These are phyloP conservation scores for Candida krabiensis DNA, from an alignment of 805 yeast genomes.

Conservation along the genomic window DNA sequence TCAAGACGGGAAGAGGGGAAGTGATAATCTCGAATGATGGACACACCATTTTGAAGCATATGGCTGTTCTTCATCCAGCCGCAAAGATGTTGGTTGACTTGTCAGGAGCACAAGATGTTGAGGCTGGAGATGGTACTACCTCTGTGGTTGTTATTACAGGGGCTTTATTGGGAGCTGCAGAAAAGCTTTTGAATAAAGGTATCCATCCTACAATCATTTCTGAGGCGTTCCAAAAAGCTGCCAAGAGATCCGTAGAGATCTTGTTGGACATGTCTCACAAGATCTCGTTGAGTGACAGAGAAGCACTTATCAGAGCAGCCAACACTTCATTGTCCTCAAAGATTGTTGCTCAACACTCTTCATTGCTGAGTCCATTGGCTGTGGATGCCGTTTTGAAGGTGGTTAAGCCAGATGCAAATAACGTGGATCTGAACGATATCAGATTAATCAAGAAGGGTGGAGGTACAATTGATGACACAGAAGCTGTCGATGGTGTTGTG, in stretches of 20 bases:
- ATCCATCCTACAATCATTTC: constrained; percentile 96
- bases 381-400: constrained; percentile 91
- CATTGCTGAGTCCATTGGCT: constrained; percentile 85
- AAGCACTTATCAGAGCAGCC: constrained; percentile 87
- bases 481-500: constrained; percentile 88
- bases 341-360: constrained; percentile 91
- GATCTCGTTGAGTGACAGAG: constrained; percentile 77
- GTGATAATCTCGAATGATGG: constrained; percentile 97
- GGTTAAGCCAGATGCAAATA: constrained; percentile 42
- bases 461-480: constrained; percentile 97
- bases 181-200: constrained; percentile 80
- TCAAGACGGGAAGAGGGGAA: constrained; percentile 88
- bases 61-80: constrained; percentile 99
- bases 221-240: constrained; percentile 90
- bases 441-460: constrained; percentile 92
- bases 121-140: constrained; percentile 99
- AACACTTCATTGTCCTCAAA: constrained; percentile 91
- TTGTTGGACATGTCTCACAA: constrained; percentile 81
- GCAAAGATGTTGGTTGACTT: constrained; percentile 96
- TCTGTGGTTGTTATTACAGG: constrained; percentile 96
- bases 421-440: constrained; percentile 85
- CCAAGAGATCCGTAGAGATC: constrained; percentile 76
- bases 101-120: constrained; percentile 96
- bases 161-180: constrained; percentile 92
- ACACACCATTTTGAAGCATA: constrained; percentile 92